Conservation (phyloP, 768 basidiomycete genomes). For the Boletus eberwhitei region DNA sequence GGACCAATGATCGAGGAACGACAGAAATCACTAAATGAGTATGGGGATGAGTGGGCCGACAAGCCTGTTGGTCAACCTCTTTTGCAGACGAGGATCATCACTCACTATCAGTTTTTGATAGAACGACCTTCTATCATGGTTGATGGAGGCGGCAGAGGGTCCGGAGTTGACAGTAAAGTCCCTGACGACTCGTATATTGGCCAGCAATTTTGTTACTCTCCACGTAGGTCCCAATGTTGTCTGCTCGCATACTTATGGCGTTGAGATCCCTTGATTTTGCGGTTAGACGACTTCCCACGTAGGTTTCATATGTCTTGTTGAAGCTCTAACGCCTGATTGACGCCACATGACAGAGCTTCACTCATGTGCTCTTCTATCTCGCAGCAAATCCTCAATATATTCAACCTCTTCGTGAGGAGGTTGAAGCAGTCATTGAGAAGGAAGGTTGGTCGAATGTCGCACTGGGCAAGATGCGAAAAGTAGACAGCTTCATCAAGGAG, state of each 20-base stretch:
- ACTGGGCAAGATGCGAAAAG: no score
- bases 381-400: no score
- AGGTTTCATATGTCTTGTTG: no score
- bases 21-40: conserved; percentile 14
- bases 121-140: conserved; percentile 34
- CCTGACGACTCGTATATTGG: conserved; percentile 15
- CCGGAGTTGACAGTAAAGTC: conserved; percentile 11
- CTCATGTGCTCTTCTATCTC: no score
- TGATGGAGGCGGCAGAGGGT: conserved; percentile 24
- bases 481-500: no score
- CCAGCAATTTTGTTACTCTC: not conserved
- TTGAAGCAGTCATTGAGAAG: no score
- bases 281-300: no score
- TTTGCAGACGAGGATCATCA: not conserved
- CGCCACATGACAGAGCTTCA: no score
- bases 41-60: conserved; percentile 26
- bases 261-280: no score
- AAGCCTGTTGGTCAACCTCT: conserved; percentile 25
- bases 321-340: no score
- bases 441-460: no score
- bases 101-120: not conserved
- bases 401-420: no score
- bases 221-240: not conserved
- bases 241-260: not conserved
- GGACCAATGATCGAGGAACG: conserved; percentile 32